Evolutionary conservation across 2,329 filamentous ascomycete genomes (phyloP).

Genomic region (Colletotrichum viniferum): DNA sequence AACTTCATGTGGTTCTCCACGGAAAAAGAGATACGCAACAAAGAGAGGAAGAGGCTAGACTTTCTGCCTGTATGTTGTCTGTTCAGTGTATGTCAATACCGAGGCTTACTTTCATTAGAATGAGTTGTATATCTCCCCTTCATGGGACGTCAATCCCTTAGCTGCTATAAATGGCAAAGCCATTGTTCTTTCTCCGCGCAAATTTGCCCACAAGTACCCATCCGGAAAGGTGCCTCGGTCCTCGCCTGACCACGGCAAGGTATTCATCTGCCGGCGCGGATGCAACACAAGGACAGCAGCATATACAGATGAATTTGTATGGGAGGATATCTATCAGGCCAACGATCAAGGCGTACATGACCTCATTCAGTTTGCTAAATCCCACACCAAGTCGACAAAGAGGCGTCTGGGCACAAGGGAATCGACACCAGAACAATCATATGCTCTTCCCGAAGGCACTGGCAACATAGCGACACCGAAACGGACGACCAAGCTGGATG

Average conservation of each 20-base stretch:
- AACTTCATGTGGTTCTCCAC: constrained; percentile 97
- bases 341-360: constrained; percentile 66
- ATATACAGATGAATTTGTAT: constrained; percentile 90
- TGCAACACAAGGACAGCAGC: constrained; percentile 88
- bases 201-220: constrained; percentile 74
- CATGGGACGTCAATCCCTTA: constrained; percentile 86
- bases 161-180: constrained; percentile 91
- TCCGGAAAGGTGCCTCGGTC: constrained; percentile 75
- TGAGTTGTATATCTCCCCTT: constrained; percentile 88
- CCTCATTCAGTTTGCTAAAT: constrained; percentile 71
- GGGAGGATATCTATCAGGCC: constrained; percentile 84
- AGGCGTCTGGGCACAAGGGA: constrained; percentile 41
- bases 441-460: constrained; percentile 30
- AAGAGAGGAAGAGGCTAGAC: constrained; percentile 81
- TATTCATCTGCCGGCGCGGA: constrained; percentile 87
- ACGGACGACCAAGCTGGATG: constrained; percentile 21
- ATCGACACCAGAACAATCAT: constrained; percentile 32
- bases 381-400: constrained; percentile 74
- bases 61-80: constrained; percentile 65
- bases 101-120: constrained; percentile 55
- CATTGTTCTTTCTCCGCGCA: constrained; percentile 73
- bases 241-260: constrained; percentile 79
- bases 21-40: constrained; percentile 85
- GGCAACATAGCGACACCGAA: constrained; percentile 24
- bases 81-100: neutral